Evolutionary conservation across 2,329 filamentous ascomycete species (phyloP).

Genomic region (Microcera coccophila): DNA sequence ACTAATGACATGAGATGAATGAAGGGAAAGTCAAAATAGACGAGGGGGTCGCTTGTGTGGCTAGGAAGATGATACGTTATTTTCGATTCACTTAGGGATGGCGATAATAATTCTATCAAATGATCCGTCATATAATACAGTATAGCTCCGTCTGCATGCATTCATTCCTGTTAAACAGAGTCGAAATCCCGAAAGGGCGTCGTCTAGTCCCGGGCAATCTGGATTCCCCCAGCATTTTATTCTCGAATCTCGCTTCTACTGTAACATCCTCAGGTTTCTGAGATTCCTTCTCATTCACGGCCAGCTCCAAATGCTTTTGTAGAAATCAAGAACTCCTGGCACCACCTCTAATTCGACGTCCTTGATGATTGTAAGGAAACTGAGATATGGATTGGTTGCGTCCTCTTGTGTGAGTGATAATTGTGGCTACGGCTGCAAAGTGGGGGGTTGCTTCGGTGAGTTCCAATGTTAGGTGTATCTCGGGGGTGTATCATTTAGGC

Average conservation of each 20-base stretch:
- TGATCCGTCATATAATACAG: not conserved
- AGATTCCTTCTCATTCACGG: not conserved
- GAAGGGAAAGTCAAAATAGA: constrained; percentile 13
- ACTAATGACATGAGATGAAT: too few species aligned
- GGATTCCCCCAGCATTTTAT: not conserved
- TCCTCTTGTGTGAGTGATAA: not conserved
- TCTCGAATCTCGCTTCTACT: not conserved
- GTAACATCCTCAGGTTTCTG: not conserved
- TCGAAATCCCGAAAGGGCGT: not conserved
- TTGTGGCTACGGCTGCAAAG: too few species aligned
- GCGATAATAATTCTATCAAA: constrained; percentile 7
- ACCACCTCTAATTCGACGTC: not conserved
- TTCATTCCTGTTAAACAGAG: too few species aligned
- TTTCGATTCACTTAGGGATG: constrained; percentile 2
- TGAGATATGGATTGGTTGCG: too few species aligned
- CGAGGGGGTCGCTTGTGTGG: constrained; percentile 21
- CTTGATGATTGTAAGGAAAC: not conserved
- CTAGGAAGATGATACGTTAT: constrained; percentile 15
- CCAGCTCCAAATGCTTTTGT: not conserved
- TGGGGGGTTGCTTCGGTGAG: too few species aligned
- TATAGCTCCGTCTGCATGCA: not conserved
- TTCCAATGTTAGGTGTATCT: too few species aligned
- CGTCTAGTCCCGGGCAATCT: too few species aligned
- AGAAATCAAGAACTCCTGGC: constrained; percentile 2
- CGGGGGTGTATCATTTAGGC: constrained; percentile 10